Percentiles rank a stretch among this genome's conserved stretches.
Conservation (phyloP, 2,329 filamentous ascomycete species). For the Rosellinia necatrix region DNA sequence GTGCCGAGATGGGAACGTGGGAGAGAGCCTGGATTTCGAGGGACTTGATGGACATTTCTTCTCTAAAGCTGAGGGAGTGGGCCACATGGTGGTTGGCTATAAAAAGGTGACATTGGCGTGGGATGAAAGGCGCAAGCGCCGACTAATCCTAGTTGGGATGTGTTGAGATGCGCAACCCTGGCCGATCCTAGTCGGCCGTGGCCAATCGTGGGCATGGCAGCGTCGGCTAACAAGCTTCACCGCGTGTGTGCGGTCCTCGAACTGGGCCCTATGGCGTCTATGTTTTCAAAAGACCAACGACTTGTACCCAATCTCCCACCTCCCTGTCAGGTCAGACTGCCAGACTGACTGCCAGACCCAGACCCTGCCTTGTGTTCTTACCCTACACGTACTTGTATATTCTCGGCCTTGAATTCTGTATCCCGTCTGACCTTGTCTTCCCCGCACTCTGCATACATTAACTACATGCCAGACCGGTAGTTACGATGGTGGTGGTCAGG, state of each 20-base stretch:
- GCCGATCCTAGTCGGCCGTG: conserved; percentile 26
- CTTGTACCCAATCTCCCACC: too few relatives aligned
- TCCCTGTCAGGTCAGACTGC: too few relatives aligned
- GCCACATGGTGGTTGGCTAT: conserved; percentile 44
- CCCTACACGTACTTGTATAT: too few relatives aligned
- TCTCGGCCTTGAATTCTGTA: too few relatives aligned
- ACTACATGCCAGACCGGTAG: too few relatives aligned
- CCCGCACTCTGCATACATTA: too few relatives aligned
- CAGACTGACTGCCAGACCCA: too few relatives aligned
- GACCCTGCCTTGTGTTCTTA: too few relatives aligned
- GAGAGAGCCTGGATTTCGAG: conserved; percentile 19
- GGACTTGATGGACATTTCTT: conserved; percentile 24
- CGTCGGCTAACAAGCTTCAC: conserved; percentile 37
- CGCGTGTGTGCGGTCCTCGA: conserved; percentile 31
- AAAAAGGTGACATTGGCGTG: conserved; percentile 40
- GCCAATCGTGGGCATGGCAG: conserved; percentile 34
- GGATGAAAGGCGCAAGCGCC: conserved; percentile 46
- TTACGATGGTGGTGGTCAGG: too few relatives aligned
- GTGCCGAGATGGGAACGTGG: conserved; percentile 30
- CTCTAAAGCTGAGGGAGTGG: conserved; percentile 34
- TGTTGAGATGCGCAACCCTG: conserved; percentile 33
- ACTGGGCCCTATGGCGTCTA: conserved; percentile 37
- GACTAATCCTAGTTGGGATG: conserved; percentile 34
- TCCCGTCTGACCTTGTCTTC: too few relatives aligned
- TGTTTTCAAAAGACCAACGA: conserved; percentile 17